Base-by-base conservation (phyloP, 2,329 filamentous ascomycete species). In the Fusarium luffae region DNA sequence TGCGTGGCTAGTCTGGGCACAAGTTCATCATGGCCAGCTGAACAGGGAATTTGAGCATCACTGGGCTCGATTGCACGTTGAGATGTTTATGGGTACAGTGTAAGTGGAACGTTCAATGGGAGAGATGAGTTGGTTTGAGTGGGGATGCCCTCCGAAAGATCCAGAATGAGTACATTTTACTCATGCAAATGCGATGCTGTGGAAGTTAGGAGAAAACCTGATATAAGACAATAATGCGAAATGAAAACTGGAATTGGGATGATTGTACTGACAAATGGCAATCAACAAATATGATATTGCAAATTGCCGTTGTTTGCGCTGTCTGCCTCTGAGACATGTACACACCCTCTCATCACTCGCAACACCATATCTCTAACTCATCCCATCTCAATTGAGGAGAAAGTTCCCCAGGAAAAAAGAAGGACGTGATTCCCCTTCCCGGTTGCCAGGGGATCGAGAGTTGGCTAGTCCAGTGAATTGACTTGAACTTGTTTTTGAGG, bases 11-110 rank as follows among this genome's bases (percentile, higher is more conserved):
- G 69, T 51, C 52, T 49, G 52, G 54, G 57, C 58, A 71, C 62
- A 68, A 68, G 72, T 63, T 66, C 66, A 64, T 55, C 57, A 54
- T 44, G 51, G 59, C 65, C 71, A 75, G 73, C 73, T 75, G 73
- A 51, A 50, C 73, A 75, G 72, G 73, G 71, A 56, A 48, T 37
- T 16, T 16, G 48, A 44, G 50, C 32, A 51, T 34, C 49, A 40
- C 48, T 34, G 23, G 23, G 34, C 34, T 52, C 49, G 13, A 52
- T 27, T 52, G 23, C 19, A 52, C n/a, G 49, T 52, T 52, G 23
- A 37, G 8, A 42, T 67, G 37, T 64, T 34, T 37, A 59, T 48
- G 40, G 49, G 54, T 70, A 60, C 41, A 47, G 28, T 47, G 49
- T 27, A 49, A 66, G 69, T 70, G 57, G 54, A 50, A 68, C 56